A percentile compares a stretch with the other conserved stretches of the same genome.
Conservation (phyloP, 2,329 filamentous ascomycete genomes). For the Cladophialophora bantiana region DNA sequence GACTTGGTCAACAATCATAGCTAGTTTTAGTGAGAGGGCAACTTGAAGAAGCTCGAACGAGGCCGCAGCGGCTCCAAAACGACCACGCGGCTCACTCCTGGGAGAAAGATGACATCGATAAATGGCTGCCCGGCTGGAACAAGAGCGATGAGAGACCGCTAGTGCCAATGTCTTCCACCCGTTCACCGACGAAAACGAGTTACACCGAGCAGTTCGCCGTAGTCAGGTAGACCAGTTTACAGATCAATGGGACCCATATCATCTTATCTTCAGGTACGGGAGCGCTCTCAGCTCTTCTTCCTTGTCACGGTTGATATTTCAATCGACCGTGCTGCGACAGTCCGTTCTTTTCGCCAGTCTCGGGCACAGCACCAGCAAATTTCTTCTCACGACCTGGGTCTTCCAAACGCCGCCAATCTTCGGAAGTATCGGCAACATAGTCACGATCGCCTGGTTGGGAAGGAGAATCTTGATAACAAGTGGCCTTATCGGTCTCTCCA, state of each 20-base stretch:
- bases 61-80: conserved; percentile 53
- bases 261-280: neutral
- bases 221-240: neutral
- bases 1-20: conserved; percentile 43
- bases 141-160: neutral
- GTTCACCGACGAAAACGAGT: neutral
- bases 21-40: neutral
- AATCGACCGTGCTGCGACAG: neutral
- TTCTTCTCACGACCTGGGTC: neutral
- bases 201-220: neutral
- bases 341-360: neutral
- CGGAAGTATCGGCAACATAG: neutral
- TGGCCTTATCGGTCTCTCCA: neutral
- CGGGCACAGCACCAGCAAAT: neutral
- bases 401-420: neutral
- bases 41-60: conserved; percentile 49
- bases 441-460: neutral
- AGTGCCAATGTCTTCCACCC: neutral
- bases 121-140: neutral
- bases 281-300: neutral
- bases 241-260: neutral
- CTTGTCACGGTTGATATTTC: no score
- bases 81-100: neutral
- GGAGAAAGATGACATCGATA: neutral
- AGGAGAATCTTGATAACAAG: neutral